These are phyloP conservation scores for Neofusicoccum laricinum DNA, from an alignment of 2,329 filamentous ascomycete genomes.

Conservation along the genomic window DNA sequence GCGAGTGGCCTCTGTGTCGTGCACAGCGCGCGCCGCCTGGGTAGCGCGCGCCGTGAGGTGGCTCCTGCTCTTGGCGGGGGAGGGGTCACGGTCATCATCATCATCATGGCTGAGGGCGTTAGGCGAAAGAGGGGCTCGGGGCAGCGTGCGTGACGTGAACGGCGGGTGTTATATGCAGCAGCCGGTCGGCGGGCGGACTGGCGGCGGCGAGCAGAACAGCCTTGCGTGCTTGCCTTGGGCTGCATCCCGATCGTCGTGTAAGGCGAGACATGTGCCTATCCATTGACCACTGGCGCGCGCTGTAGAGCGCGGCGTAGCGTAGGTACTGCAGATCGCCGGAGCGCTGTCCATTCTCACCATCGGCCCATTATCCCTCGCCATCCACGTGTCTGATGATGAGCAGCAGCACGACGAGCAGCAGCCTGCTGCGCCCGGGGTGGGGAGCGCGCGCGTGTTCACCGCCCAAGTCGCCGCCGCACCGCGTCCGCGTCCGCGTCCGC, in stretches of 20 bases:
- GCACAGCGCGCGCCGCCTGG: background rate
- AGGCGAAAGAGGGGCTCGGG: background rate
- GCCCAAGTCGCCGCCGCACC: background rate
- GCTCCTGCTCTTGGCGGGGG: constrained; percentile 11
- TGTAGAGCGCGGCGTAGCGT: background rate
- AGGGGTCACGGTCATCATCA: constrained; percentile 5
- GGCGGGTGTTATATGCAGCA: background rate
- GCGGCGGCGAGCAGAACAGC: too few species aligned
- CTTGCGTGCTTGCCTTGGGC: background rate
- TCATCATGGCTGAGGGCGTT: background rate
- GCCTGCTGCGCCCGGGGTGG: background rate
- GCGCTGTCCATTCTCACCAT: background rate
- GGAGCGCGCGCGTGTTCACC: constrained; percentile 2
- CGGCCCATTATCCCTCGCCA: background rate
- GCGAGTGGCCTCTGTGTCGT: background rate
- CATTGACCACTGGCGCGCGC: too few species aligned
- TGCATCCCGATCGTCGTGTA: background rate
- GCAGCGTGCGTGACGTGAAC: constrained; percentile 1
- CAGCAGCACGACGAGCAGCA: background rate
- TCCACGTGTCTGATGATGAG: constrained; percentile 2
- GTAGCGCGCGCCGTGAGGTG: background rate
- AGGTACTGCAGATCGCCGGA: background rate
- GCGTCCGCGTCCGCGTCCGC: too few species aligned
- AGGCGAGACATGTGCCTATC: background rate
- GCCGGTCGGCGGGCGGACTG: too few species aligned